Evolutionary conservation across 805 yeast genomes (phyloP), one percentile per base, ranked within the genome.

Genomic region (Yarrowia alimentaria): DNA sequence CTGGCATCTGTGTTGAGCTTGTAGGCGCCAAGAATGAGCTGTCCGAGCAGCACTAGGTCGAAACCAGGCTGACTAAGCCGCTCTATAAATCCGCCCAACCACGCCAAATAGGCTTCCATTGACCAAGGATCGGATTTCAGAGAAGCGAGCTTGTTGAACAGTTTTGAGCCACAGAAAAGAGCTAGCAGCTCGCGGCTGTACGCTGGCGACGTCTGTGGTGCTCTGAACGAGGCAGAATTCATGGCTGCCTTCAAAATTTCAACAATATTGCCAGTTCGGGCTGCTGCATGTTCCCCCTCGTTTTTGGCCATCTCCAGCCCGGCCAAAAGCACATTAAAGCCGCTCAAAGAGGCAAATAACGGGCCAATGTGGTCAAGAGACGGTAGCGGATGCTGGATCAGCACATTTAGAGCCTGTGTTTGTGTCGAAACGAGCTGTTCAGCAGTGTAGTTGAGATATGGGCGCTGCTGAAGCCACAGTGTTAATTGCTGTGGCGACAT

Each of bases 51-150:
- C 17, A 8, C 8, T 6, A 6, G 14, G 16, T 29, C 11, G 17
- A n/a, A 7, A 29, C 13, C 11, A 14, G 8, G 11, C 6, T 12
- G n/a, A n/a, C n/a, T n/a, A n/a, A n/a, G n/a, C n/a, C n/a, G n/a
- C n/a, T n/a, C n/a, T n/a, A n/a, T n/a, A n/a, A 26, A 28, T 4
- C 12, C 7, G 3, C 37, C 50, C n/a, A 43, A 17, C 50, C 50
- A 43, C 4, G 11, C 11, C 29, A 43, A n/a, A 9, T 43, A 43
- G 13, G 12, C 14, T 8, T 43, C 22, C 16, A 43, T 30, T 3
- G 21, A n/a, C 37, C 29, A 43, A n/a, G n/a, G n/a, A n/a, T n/a
- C n/a, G n/a, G n/a, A n/a, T n/a, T n/a, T n/a, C n/a, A n/a, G n/a
- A n/a, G n/a, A n/a, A n/a, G n/a, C 21, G 30, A 43, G 13, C 0